Percentiles rank a stretch among this genome's conserved stretches.
Evolutionary conservation across 2,329 filamentous ascomycete species (phyloP).

Genomic region (Neurospora crassa): DNA sequence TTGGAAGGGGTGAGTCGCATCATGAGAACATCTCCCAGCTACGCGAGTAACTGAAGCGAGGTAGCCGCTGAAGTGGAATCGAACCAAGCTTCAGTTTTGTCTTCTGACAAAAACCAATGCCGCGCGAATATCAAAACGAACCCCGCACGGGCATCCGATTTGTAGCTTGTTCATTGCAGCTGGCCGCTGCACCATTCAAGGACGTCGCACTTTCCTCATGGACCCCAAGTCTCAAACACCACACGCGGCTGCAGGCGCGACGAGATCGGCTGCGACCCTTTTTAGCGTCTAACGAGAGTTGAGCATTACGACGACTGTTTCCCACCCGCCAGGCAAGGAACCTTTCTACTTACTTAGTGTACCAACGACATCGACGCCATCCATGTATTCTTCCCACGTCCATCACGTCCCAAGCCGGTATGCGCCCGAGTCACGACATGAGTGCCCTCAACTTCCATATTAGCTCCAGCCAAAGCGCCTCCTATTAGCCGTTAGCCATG

Average conservation of each 20-base stretch:
- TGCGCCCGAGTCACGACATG: constrained; percentile 2
- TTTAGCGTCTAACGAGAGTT: background rate
- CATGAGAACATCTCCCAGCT: background rate
- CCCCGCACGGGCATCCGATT: background rate
- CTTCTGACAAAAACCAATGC: background rate
- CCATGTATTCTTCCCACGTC: background rate
- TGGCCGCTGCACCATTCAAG: background rate
- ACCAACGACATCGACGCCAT: constrained; percentile 6
- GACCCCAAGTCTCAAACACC: background rate
- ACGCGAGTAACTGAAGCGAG: background rate
- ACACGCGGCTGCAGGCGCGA: constrained; percentile 16
- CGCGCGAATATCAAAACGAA: background rate
- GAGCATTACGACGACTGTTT: constrained; percentile 1
- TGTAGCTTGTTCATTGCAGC: background rate
- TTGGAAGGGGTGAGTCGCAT: background rate
- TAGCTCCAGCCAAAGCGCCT: constrained; percentile 6
- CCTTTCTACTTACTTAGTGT: too few relatives aligned
- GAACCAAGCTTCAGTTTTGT: background rate
- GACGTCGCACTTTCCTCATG: background rate
- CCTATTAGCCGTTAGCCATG: constrained; percentile 12
- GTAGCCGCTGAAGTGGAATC: background rate
- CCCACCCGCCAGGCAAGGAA: background rate
- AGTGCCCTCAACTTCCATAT: background rate
- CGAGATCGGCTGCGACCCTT: constrained; percentile 15
- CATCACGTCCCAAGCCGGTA: background rate